Evolutionary conservation across 257 asterid species (phyloP), one percentile per base, ranked within the genome.

Genomic region (Prunella vulgaris): DNA sequence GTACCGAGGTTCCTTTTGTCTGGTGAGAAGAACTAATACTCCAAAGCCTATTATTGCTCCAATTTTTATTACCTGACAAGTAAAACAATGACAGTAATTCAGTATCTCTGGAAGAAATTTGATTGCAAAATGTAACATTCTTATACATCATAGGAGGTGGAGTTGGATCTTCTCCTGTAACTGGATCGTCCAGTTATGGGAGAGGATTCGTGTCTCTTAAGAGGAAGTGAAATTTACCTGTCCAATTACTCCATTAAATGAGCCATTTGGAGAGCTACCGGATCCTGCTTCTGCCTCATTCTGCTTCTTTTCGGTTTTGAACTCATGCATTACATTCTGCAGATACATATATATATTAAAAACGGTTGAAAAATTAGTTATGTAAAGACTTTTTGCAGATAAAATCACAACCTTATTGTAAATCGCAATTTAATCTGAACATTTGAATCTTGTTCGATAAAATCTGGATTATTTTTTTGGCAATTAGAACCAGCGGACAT

Each of bases 11-110:
- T 88, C 95, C 75, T 80, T 86, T 75, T 93, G 88, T 74, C 97
- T 84, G 66, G 92, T 88, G 63, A 93, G 80, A 64, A 90, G 74
- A 79, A 90, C 97, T 68, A 93, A 82, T 25, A 80, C 76, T 66
- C 97, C 97, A 68, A 90, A 93, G 46, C 96, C 96, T 78, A 88
- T 78, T 49, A 90, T 75, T 42, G 80, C 75, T 9, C 83, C 96
- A 66, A 88, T 38, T 70, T 87, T 93, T 51, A 88, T 67, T 53
- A 81, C 87, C 99, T 90, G 86, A 53, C 7, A 74, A 61, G 65
- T 17, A 49, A 58, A 78, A 44, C 10, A 35, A 56, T 24, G 22
- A 27, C 14, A 37, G 37, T 5, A 7, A 52, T 13, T 48, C 56
- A 49, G n/a, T n/a, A n/a, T n/a, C n/a, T n/a, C n/a, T n/a, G n/a